Base-by-base conservation (phyloP, 192 early-diverging fungal genomes). In the Podila epigama region DNA sequence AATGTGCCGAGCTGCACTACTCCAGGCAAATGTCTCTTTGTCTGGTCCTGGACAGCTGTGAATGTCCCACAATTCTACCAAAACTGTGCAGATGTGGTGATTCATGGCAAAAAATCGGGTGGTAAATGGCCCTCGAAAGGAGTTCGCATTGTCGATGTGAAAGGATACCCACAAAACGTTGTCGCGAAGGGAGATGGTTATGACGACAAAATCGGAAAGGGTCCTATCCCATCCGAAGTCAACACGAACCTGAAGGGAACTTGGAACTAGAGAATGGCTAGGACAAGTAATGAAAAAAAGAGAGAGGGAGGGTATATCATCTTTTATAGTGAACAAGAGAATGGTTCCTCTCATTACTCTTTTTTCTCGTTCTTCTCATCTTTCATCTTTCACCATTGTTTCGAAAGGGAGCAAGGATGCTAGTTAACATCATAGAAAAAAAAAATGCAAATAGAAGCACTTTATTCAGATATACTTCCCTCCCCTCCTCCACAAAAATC, bases 21-120 rank as follows among this genome's bases (percentile, higher is more conserved):
- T 10, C 22, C 39, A 4, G 73, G 69, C 31, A 18, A 78, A 54
- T 82, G 80, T 52, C 53, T 83, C 6, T 80, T 80, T 64, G 69
- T 72, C 8, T 92, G 91, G 90, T 63, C 83, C 27, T 77, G 48
- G 66, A 92, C 88, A 25, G 89, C 90, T 9, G 65, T 83, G 5
- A 90, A 89, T 10, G 86, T 89, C 63, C 86, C 88, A 50, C 90
- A 93, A 80, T 91, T 87, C 66, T 93, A 93, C 77, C 87, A 87
- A 79, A 90, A 90, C 82, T 92, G 90, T 63, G 90, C 88, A 18
- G 89, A 92, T 81, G 75, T 93, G 8, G 81, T 70, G 27, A 85
- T 92, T 59, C 58, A 61, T 2, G 86, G 88, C 16, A 56, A 66
- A 1, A 13, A 1, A 7, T 40, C 2, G 16, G 61, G 18, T 39